A percentile compares a stretch with the other conserved stretches of the same genome.
Conservation (phyloP, 2,329 filamentous ascomycete genomes). For the Ophiocordyceps sinensis region DNA sequence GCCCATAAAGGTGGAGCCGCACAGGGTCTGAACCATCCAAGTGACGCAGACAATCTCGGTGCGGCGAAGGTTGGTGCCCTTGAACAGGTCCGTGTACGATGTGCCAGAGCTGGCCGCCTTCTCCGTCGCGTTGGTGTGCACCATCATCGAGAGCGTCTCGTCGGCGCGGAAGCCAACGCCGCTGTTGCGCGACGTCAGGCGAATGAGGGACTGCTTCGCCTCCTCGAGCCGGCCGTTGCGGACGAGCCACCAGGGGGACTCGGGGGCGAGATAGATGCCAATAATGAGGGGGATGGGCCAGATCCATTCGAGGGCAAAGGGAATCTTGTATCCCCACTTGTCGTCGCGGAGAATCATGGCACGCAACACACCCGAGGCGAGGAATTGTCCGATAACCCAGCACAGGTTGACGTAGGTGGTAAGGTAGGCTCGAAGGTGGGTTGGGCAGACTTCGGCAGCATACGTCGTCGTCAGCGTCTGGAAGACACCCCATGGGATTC, state of each 20-base stretch:
- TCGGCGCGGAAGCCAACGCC: constrained; percentile 21
- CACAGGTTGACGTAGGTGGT: constrained; percentile 34
- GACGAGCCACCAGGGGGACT: constrained; percentile 36
- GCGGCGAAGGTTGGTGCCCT: constrained; percentile 27
- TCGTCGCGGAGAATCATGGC: constrained; percentile 21
- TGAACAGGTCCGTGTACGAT: constrained; percentile 32
- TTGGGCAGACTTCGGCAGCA: constrained; percentile 30
- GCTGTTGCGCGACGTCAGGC: constrained; percentile 24
- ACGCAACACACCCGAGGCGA: constrained; percentile 27
- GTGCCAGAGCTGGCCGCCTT: constrained; percentile 23
- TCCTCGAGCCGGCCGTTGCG: constrained; percentile 23
- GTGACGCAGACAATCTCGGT: constrained; percentile 31
- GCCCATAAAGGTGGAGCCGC: constrained; percentile 32
- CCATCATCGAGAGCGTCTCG: constrained; percentile 34
- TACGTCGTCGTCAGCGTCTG: constrained; percentile 32
- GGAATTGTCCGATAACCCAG: constrained; percentile 34
- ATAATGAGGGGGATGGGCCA: constrained; percentile 31
- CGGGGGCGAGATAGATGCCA: constrained; percentile 28
- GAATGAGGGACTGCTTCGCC: constrained; percentile 21
- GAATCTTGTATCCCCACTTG: constrained; percentile 31
- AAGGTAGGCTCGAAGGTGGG: constrained; percentile 31
- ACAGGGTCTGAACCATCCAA: constrained; percentile 26
- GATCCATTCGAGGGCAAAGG: constrained; percentile 34
- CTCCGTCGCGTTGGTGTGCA: constrained; percentile 34
- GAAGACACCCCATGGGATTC: constrained; percentile 32